These are phyloP conservation scores for Candida silvatica DNA, from an alignment of 805 yeast species.

Conservation along the genomic window DNA sequence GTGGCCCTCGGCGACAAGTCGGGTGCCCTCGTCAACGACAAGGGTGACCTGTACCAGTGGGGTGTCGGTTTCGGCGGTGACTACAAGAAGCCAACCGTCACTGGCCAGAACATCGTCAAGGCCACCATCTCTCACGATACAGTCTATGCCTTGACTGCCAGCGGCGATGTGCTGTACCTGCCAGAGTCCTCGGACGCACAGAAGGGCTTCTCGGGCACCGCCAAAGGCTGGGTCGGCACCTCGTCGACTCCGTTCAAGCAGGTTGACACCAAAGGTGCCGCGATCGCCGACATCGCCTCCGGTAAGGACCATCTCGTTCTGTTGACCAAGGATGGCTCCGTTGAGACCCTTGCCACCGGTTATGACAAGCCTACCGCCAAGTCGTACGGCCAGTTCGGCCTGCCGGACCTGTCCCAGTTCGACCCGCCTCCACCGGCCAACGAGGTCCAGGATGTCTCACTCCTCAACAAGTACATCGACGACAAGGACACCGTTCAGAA, in stretches of 20 bases:
- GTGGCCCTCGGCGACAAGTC: conserved; percentile 42
- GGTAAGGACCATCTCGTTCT: conserved; percentile 70
- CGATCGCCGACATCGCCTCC: conserved; percentile 32
- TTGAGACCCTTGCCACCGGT: conserved; percentile 58
- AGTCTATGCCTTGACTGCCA: conserved; percentile 37
- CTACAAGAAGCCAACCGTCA: conserved; percentile 27
- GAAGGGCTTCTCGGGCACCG: conserved; percentile 5
- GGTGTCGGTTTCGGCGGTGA: conserved; percentile 31
- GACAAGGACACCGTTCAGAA: conserved; percentile 17
- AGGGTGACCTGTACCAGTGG: conserved; percentile 75
- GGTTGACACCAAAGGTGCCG: conserved; percentile 7
- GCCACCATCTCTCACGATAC: conserved; percentile 46
- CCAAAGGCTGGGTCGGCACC: conserved; percentile 11
- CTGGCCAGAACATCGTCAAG: conserved; percentile 35
- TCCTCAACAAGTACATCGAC: conserved; percentile 40
- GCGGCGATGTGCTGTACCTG: conserved; percentile 36
- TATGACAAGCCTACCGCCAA: conserved; percentile 29
- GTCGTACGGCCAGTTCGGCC: conserved; percentile 74
- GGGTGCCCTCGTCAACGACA: conserved; percentile 51
- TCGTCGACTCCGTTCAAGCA: conserved; percentile 10
- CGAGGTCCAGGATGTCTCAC: conserved; percentile 42
- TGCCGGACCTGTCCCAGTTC: conserved; percentile 65
- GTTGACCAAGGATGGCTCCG: conserved; percentile 48
- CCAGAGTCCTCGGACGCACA: conserved; percentile 23
- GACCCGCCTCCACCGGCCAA: conserved; percentile 42